Evolutionary conservation across 176 grass and related monocot species (phyloP).

Genomic region (Canna indica): DNA sequence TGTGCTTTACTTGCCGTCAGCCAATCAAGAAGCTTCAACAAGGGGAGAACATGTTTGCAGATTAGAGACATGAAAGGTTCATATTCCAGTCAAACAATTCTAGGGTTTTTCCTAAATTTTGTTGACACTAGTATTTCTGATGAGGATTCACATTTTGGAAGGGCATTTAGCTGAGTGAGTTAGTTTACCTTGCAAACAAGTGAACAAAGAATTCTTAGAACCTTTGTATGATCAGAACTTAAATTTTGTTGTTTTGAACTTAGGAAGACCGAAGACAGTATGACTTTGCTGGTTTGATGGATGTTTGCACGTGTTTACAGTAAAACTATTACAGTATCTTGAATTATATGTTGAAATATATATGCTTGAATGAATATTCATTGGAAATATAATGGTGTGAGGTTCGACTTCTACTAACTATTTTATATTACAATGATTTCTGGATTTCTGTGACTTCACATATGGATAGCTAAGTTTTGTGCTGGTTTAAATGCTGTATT

Average conservation of each 20-base stretch:
- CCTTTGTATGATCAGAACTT: neutral
- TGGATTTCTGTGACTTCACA: neutral
- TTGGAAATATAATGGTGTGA: neutral
- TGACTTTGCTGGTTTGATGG: neutral
- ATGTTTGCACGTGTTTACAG: neutral
- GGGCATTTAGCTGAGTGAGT: slow-evolving; percentile 4
- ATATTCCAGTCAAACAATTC: slow-evolving; percentile 10
- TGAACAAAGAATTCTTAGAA: neutral
- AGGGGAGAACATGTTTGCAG: slow-evolving; percentile 14
- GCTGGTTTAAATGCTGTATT: neutral
- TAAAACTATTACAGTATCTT: neutral
- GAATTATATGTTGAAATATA: neutral
- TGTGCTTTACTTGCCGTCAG: slow-evolving; percentile 2
- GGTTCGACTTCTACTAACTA: neutral
- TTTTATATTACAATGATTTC: neutral
- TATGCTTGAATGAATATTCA: neutral
- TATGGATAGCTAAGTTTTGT: neutral
- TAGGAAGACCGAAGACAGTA: neutral
- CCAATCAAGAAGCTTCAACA: slow-evolving; percentile 10
- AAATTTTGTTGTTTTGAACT: neutral
- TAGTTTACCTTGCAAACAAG: neutral
- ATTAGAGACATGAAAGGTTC: slow-evolving; percentile 10
- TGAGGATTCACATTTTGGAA: slow-evolving; percentile 8
- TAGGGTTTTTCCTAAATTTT: slow-evolving; percentile 6
- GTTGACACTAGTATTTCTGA: slow-evolving; percentile 7